phyloP scores from a whole-genome alignment of 768 basidiomycete genomes.

The Termitomyces sp. region DNA sequence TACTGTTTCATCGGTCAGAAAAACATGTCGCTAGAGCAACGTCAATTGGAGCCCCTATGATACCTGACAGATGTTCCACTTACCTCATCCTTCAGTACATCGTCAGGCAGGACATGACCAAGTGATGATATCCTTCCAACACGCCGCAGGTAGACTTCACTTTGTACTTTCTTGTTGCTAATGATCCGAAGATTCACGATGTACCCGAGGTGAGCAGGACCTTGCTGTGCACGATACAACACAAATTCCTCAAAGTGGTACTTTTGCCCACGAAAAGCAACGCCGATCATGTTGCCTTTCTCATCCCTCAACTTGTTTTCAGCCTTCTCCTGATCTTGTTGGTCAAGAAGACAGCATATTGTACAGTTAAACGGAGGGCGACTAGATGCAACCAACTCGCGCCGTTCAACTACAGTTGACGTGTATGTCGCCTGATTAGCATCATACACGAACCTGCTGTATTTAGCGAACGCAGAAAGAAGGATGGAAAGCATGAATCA shows the following conservation, averaged over 20 bases:
- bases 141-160: conserved; percentile 23
- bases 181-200: conserved; percentile 29
- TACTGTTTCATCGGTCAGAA: conserved; percentile 44
- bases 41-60: background rate
- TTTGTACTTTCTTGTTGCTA: conserved; percentile 11
- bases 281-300: conserved; percentile 26
- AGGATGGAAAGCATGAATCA: conserved; percentile 20
- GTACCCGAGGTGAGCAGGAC: conserved; percentile 55
- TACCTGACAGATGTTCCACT: conserved; percentile 6
- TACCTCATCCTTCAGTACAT: conserved; percentile 55
- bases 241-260: conserved; percentile 66
- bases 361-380: conserved; percentile 50
- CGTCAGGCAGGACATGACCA: conserved; percentile 30
- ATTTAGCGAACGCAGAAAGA: background rate
- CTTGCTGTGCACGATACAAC: conserved; percentile 39
- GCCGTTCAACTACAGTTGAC: conserved; percentile 27
- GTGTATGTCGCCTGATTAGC: conserved; percentile 39
- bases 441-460: conserved; percentile 46
- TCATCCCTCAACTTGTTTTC: conserved; percentile 26
- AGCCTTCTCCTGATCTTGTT: conserved; percentile 26
- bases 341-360: conserved; percentile 33
- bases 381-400: conserved; percentile 18
- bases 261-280: conserved; percentile 38
- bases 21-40: conserved; percentile 52
- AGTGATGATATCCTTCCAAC: conserved; percentile 48